Evolutionary conservation across 2,329 filamentous ascomycete species (phyloP), one percentile per base, ranked within the genome.

Genomic region (Chaetomiaceae sp.): DNA sequence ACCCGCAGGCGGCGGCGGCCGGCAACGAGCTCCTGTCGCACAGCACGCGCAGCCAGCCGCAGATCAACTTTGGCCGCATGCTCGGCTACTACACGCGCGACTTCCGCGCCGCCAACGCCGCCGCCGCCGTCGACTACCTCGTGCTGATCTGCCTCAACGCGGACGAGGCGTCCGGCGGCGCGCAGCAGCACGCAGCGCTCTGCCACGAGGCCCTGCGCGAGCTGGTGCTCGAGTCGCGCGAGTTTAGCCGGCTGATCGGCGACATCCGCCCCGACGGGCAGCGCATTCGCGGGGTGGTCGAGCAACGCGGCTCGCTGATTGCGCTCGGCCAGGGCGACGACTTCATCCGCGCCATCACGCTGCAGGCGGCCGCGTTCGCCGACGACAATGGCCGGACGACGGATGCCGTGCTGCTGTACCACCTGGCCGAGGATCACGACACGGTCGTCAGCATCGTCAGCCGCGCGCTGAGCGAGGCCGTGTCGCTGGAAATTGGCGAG

Each of bases 81-180:
- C 75, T 97, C 51, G 94, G 91, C 33, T 88, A 93, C 64, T 98
- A 98, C 71, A 98, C 94, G 4, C 81, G 86, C 44, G 90, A 96
- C 66, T 98, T 98, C 78, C 84, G 93, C 42, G 88, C 88, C 24
- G 90, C 89, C 17, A 84, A 94, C 60, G 86, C 89, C 6, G 86
- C 86, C 48, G 87, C 88, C 27, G 93, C 94, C 3, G 87, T 95
- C 15, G 93, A 98, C 64, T 98, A 98, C 65, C 80, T 98, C 38
- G 79, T 84, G 6, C 71, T 98, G 47, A 90, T 98, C 60, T 95
- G 88, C 65, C 79, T 98, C 47, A 97, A 97, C 62, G 79, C 83
- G 40, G 91, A 96, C 63, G 59, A 62, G 29, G 50, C 48, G 38
- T n/a, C n/a, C n/a, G n/a, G n/a, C n/a, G 53, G 42, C 36, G 35